Evolutionary conservation across 257 asterid genomes (phyloP), one percentile per base, ranked within the genome.

Genomic region (Scutellaria minor): DNA sequence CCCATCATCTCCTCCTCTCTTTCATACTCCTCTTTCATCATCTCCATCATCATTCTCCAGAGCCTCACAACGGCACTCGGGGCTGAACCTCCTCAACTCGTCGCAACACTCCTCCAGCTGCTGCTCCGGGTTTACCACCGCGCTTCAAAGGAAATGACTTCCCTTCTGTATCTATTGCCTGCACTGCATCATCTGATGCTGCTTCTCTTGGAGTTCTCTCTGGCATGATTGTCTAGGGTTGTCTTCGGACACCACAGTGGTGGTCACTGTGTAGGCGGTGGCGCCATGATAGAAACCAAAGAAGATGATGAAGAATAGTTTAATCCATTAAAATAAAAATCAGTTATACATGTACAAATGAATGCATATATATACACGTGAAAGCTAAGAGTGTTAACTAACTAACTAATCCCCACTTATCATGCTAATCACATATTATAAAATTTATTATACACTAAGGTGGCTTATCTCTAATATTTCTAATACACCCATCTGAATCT

Each of bases 221-320:
- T 14, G 47, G 70, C 79, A 48, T 45, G 62, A 6, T 31, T 13
- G 2, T 5, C 24, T 35, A 9, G 39, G 68, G 44, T 75, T 55
- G 46, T 20, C 61, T 5, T 67, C 74, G 0, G 55, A 72, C 6
- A 40, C 73, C 2, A 44, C 48, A 3, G 80, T 67, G 56, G 78
- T 77, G 37, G 81, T 78, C 72, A 73, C 71, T 54, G 70, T 68
- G 58, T 59, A n/a, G 63, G 78, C 74, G 59, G 75, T 31, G 31
- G 84, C n/a, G n/a, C n/a, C n/a, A n/a, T n/a, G n/a, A n/a, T n/a
- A n/a, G n/a, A n/a, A n/a, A n/a, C 18, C 18, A 18, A 18, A 18
- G 18, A 18, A 18, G 18, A 18, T 18, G 18, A 18, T 18, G 18
- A 18, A 18, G 18, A 18, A 0, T 18, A 18, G 18, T 18, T 0